Evolutionary conservation across 495 filamentous ascomycete species (phyloP).

Genomic region (Hypoxylon lenormandii): DNA sequence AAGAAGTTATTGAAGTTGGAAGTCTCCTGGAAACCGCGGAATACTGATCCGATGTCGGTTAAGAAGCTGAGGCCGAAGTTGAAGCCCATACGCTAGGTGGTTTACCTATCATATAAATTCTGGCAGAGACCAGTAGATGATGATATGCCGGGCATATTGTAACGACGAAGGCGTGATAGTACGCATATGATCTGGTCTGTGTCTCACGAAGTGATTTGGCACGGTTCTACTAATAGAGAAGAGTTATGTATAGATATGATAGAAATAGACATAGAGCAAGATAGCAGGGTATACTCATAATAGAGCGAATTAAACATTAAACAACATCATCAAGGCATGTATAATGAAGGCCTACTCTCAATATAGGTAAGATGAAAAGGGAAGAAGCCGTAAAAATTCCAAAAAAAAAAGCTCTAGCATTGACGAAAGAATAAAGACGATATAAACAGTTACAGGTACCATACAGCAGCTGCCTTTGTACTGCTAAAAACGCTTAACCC

Average conservation of each 20-base stretch:
- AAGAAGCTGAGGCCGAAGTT: not conserved
- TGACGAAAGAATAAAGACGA: no score
- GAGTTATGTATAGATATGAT: constrained; percentile 22
- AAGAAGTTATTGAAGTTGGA: constrained; percentile 27
- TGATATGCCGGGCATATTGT: constrained; percentile 20
- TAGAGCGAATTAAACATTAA: constrained; percentile 10
- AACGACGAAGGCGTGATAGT: constrained; percentile 3
- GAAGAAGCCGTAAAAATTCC: no score
- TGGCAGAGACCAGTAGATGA: constrained; percentile 7
- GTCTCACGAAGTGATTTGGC: constrained; percentile 3
- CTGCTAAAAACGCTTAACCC: no score
- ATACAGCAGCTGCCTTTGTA: no score
- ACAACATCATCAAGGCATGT: not conserved
- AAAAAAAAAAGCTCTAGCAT: no score
- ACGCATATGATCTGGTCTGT: constrained; percentile 9
- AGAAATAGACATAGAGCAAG: constrained; percentile 17
- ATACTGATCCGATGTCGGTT: constrained; percentile 12
- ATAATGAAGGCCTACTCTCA: not conserved
- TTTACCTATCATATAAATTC: constrained; percentile 18
- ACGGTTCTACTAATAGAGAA: constrained; percentile 21
- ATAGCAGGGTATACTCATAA: constrained; percentile 15
- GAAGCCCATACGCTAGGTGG: not conserved
- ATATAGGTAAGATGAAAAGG: not conserved
- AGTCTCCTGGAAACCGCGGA: constrained; percentile 28
- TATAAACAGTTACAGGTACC: no score